phyloP scores from a whole-genome alignment of 129 eudicot species.

The Smallanthus sonchifolius region DNA sequence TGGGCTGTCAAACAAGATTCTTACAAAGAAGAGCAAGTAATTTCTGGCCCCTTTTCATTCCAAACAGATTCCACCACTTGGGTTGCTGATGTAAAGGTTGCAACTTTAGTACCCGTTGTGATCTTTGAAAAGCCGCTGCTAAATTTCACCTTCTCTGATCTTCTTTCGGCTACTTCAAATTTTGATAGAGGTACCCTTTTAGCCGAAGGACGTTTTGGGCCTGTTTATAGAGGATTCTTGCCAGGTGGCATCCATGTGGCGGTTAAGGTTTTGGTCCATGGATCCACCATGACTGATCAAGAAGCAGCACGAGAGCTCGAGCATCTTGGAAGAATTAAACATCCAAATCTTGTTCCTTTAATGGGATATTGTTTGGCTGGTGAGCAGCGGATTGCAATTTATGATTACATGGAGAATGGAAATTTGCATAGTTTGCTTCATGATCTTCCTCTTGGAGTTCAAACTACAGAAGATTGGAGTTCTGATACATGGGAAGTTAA shows the following conservation, averaged over 20 bases:
- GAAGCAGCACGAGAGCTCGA: slow-evolving; percentile 89
- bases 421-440: slow-evolving; percentile 76
- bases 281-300: slow-evolving; percentile 78
- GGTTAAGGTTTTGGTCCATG: slow-evolving; percentile 72
- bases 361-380: slow-evolving; percentile 88
- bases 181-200: slow-evolving; percentile 72
- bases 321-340: slow-evolving; percentile 76
- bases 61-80: slow-evolving; percentile 91
- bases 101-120: slow-evolving; percentile 66
- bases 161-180: slow-evolving; percentile 79
- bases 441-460: slow-evolving; percentile 78
- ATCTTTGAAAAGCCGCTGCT: slow-evolving; percentile 86
- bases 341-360: slow-evolving; percentile 81
- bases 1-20: slow-evolving; percentile 67
- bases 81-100: slow-evolving; percentile 83
- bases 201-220: slow-evolving; percentile 86
- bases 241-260: slow-evolving; percentile 87
- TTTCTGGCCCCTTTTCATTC: slow-evolving; percentile 89
- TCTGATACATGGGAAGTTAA: slow-evolving; percentile 72
- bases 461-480: slow-evolving; percentile 72
- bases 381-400: slow-evolving; percentile 72
- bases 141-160: slow-evolving; percentile 78
- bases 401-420: slow-evolving; percentile 84
- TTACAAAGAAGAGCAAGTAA: slow-evolving; percentile 58
- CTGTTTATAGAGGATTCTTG: slow-evolving; percentile 70